Conservation (phyloP, 345 rosid genomes). For the Acer yangbiense region DNA sequence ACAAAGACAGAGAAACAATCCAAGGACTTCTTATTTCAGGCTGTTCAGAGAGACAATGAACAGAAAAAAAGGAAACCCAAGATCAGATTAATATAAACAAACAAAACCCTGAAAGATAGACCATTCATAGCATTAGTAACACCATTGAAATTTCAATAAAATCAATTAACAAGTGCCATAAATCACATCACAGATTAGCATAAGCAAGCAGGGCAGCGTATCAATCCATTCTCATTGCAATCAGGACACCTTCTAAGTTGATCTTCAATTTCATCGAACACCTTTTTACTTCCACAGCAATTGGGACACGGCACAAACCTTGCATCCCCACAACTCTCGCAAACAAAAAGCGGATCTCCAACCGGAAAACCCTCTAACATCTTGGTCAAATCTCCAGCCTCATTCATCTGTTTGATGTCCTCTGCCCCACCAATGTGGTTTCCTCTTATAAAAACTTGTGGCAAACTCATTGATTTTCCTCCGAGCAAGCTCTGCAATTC, state of each 20-base stretch:
- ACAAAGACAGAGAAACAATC: too few species aligned
- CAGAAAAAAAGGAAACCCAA: neutral
- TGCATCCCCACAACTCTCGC: slow-evolving; percentile 76
- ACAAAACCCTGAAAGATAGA: neutral
- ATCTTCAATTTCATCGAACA: slow-evolving; percentile 51
- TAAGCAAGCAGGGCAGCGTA: slow-evolving; percentile 50
- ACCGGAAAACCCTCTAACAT: slow-evolving; percentile 56
- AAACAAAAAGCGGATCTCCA: slow-evolving; percentile 36
- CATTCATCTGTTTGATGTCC: slow-evolving; percentile 74
- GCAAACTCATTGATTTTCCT: slow-evolving; percentile 50
- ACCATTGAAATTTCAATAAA: neutral
- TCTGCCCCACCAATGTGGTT: slow-evolving; percentile 71
- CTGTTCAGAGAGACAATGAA: neutral
- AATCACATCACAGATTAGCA: neutral
- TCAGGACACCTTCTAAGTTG: slow-evolving; percentile 58
- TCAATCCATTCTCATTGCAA: slow-evolving; percentile 90
- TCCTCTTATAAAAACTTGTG: slow-evolving; percentile 72
- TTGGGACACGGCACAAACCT: slow-evolving; percentile 71
- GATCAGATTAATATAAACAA: neutral
- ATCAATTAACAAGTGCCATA: neutral
- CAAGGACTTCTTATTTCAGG: neutral
- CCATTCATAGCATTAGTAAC: too few species aligned
- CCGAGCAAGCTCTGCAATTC: slow-evolving; percentile 53
- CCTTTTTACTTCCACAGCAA: slow-evolving; percentile 81
- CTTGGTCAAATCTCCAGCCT: slow-evolving; percentile 64